Conservation (phyloP, 768 basidiomycete genomes). For the Hemileccinum impolitum region DNA sequence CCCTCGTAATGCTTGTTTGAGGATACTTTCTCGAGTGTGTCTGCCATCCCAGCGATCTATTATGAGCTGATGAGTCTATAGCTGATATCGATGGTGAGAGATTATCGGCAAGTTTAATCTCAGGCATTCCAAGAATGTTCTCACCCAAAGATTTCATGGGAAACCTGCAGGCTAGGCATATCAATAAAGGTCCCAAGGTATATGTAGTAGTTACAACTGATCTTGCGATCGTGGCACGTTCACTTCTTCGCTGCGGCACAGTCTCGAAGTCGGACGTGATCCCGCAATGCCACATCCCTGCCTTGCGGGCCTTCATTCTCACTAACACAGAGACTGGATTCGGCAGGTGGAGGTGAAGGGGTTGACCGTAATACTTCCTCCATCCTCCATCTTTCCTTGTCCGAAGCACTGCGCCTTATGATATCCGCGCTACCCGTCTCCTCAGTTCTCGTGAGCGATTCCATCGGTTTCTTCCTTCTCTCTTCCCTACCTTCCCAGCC, state of each 20-base stretch:
- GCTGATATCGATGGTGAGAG: too few relatives aligned
- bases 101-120: too few relatives aligned
- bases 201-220: too few relatives aligned
- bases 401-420: slow-evolving; percentile 15
- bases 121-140: too few relatives aligned
- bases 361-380: slow-evolving; percentile 21
- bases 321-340: neutral
- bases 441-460: neutral
- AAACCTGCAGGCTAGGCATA: too few relatives aligned
- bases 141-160: too few relatives aligned
- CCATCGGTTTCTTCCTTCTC: slow-evolving; percentile 7
- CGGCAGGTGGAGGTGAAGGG: slow-evolving; percentile 3
- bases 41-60: slow-evolving; percentile 8
- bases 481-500: slow-evolving; percentile 17
- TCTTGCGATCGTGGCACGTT: too few relatives aligned
- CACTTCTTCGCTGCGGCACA: too few relatives aligned
- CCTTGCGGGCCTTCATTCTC: neutral
- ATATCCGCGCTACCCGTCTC: neutral
- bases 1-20: slow-evolving; percentile 81
- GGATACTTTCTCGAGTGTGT: slow-evolving; percentile 62
- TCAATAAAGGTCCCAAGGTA: too few relatives aligned
- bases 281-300: too few relatives aligned
- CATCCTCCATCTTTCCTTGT: slow-evolving; percentile 26
- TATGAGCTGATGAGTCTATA: too few relatives aligned
- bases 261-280: too few relatives aligned